phyloP scores from a whole-genome alignment of 495 filamentous ascomycete genomes.

The Umbilicaria muhlenbergii region DNA sequence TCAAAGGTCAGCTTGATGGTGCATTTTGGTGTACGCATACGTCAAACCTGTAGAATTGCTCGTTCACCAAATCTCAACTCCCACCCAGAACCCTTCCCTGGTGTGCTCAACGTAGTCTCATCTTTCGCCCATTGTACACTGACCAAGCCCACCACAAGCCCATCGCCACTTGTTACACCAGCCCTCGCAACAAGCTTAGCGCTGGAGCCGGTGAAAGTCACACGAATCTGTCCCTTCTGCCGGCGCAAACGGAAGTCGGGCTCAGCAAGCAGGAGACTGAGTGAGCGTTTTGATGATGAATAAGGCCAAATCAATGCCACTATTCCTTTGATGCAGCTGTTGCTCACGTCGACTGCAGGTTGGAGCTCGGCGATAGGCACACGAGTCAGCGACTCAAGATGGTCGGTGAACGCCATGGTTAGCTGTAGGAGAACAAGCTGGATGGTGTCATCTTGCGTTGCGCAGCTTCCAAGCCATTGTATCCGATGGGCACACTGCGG shows the following conservation, averaged over 20 bases:
- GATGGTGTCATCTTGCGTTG: too few relatives aligned
- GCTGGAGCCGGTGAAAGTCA: conserved; percentile 53
- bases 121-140: conserved; percentile 44
- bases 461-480: too few relatives aligned
- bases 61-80: conserved; percentile 46
- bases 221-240: conserved; percentile 65
- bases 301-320: conserved; percentile 88
- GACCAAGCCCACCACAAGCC: conserved; percentile 49
- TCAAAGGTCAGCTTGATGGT: neutral
- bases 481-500: too few relatives aligned
- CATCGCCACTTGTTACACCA: conserved; percentile 62
- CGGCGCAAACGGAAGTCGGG: conserved; percentile 73
- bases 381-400: conserved; percentile 12
- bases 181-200: conserved; percentile 52
- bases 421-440: too few relatives aligned
- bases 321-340: conserved; percentile 40
- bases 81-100: conserved; percentile 59
- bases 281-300: conserved; percentile 52
- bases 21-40: neutral
- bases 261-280: conserved; percentile 69
- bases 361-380: conserved; percentile 54
- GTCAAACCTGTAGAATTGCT: conserved; percentile 43
- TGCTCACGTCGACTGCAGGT: conserved; percentile 28
- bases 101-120: conserved; percentile 31
- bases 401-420: too few relatives aligned